A percentile compares a stretch with the other conserved stretches of the same genome.
phyloP scores from a whole-genome alignment of 2,329 filamentous ascomycete genomes.

The Penicillium sumatraense region DNA sequence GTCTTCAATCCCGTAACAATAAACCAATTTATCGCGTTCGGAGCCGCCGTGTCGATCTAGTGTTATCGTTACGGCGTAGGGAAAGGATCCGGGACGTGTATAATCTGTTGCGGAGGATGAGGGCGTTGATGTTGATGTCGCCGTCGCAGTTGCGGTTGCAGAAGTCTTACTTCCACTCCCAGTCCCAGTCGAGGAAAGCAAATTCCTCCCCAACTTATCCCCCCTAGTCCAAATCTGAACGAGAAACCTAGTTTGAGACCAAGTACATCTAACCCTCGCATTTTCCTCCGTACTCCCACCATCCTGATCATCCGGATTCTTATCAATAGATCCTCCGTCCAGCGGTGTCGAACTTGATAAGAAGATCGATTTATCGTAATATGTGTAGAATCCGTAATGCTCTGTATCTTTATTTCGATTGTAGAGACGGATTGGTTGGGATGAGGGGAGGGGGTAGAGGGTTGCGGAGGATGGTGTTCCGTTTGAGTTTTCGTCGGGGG shows the following conservation, averaged over 20 bases:
- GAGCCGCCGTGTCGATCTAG: conserved; percentile 65
- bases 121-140: conserved; percentile 19
- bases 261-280: conserved; percentile 60
- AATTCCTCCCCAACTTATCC: conserved; percentile 32
- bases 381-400: conserved; percentile 92
- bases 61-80: conserved; percentile 64
- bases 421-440: conserved; percentile 81
- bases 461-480: conserved; percentile 74
- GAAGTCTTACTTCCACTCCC: conserved; percentile 1
- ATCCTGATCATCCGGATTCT: conserved; percentile 50
- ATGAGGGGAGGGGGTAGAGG: conserved; percentile 69
- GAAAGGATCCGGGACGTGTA: conserved; percentile 61
- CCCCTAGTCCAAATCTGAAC: conserved; percentile 67
- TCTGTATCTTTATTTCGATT: conserved; percentile 80
- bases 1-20: conserved; percentile 61
- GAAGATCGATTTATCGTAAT: conserved; percentile 87
- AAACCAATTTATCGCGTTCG: conserved; percentile 59
- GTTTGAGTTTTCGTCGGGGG: conserved; percentile 66
- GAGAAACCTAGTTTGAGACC: conserved; percentile 64
- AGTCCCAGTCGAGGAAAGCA: conserved; percentile 25
- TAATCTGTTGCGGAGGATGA: conserved; percentile 51
- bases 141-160: conserved; percentile 3
- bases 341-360: conserved; percentile 65
- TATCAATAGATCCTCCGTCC: conserved; percentile 45
- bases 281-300: conserved; percentile 55